These are phyloP conservation scores for Mortierella claussenii DNA, from an alignment of 192 early-diverging fungal genomes.

Conservation along the genomic window DNA sequence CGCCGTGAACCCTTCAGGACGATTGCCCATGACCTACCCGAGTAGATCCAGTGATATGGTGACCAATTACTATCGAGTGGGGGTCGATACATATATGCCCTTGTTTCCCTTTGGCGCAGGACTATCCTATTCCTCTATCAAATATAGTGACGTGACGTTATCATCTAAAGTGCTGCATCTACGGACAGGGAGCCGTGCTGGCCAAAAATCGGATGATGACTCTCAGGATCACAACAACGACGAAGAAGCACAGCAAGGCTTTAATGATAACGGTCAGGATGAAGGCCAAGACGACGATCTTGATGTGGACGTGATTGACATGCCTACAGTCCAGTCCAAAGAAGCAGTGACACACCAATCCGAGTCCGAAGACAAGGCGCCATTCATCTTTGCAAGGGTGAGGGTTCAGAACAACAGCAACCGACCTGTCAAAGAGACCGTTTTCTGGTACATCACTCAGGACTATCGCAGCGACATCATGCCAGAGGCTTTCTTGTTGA, in stretches of 20 bases:
- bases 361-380: not conserved
- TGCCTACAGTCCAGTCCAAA: not conserved
- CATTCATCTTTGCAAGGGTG: slow-evolving; percentile 47
- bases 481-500: slow-evolving; percentile 64
- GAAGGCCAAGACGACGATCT: not conserved
- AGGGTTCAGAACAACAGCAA: slow-evolving; percentile 58
- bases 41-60: slow-evolving; percentile 54
- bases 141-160: slow-evolving; percentile 57
- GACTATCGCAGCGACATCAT: slow-evolving; percentile 60
- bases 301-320: not conserved
- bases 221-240: not conserved
- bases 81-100: slow-evolving; percentile 57
- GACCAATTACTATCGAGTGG: slow-evolving; percentile 48
- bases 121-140: slow-evolving; percentile 60
- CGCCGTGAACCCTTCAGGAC: slow-evolving; percentile 64
- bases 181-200: not conserved
- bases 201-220: not conserved
- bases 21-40: slow-evolving; percentile 69
- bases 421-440: slow-evolving; percentile 60
- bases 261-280: not conserved
- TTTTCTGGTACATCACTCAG: slow-evolving; percentile 68
- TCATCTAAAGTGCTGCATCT: slow-evolving; percentile 3
- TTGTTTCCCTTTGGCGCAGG: slow-evolving; percentile 69
- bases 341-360: not conserved
- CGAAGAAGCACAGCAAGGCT: not conserved